These are phyloP conservation scores for Porcisia deanei DNA, from an alignment of 208 protist genomes.

Conservation along the genomic window DNA sequence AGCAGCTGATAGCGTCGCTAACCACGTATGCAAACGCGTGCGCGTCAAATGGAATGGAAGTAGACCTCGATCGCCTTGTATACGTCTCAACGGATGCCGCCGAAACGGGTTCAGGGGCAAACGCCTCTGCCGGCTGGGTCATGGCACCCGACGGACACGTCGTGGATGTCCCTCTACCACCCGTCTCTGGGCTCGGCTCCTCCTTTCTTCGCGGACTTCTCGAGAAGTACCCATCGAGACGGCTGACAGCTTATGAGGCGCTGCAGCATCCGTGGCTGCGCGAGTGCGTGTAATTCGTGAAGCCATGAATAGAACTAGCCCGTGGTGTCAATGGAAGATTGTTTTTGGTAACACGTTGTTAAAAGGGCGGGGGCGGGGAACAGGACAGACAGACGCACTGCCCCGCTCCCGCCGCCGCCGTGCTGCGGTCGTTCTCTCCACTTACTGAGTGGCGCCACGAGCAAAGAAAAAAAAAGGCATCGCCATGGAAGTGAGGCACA, in stretches of 20 bases:
- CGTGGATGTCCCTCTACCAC: constrained; percentile 22
- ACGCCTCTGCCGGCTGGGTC: background rate
- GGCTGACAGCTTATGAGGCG: constrained; percentile 70
- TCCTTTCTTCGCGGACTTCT: constrained; percentile 53
- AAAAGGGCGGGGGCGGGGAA: no score
- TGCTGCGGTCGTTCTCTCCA: background rate
- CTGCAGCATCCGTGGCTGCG: constrained; percentile 72
- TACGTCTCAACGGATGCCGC: constrained; percentile 16
- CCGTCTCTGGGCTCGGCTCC: constrained; percentile 37
- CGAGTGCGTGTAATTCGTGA: constrained; percentile 26
- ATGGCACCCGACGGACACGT: constrained; percentile 4
- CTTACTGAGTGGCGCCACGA: background rate
- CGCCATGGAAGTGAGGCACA: background rate
- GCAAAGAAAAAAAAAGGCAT: background rate
- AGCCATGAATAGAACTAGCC: background rate
- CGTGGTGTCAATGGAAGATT: background rate
- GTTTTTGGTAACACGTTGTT: background rate
- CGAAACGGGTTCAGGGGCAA: background rate
- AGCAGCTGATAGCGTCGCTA: constrained; percentile 20
- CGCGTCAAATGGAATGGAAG: constrained; percentile 10
- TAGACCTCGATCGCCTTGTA: constrained; percentile 40
- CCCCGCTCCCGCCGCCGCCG: background rate
- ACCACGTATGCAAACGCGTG: constrained; percentile 22
- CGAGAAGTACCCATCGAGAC: constrained; percentile 55
- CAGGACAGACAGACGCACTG: no score